Base-by-base conservation (phyloP, 495 filamentous ascomycete genomes). In the Durotheca rogersii region DNA sequence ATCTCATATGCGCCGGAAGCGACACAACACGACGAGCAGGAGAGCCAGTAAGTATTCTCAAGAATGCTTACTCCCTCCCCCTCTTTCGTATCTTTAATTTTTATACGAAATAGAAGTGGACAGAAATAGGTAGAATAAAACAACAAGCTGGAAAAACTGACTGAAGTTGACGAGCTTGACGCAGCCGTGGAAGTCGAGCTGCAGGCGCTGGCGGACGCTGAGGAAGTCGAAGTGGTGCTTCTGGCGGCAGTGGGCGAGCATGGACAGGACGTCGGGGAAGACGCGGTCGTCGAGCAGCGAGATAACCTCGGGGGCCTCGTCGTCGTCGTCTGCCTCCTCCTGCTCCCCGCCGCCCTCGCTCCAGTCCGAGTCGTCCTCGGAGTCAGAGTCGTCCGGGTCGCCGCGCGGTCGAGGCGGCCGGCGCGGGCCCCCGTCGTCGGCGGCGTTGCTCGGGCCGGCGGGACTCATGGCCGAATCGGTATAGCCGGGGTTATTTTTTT, bases 161-260 rank as follows among this genome's bases (percentile, higher is more conserved):
- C 73, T 79, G 52, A 85, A 93, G 66, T 96, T 97, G 57, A 96
- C 81, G 9, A 96, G 71, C 67, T 89, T 94, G 49, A 96, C 83
- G 40, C 75, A 84, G 6, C 78, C 86, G 50, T 93, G 80, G 61
- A 95, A 95, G 52, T 96, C 90, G 35, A 96, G 72, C 25, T 70
- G 76, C 41, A 94, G 67, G 14, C 77, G 67, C 56, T 82, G 84
- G 41, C 80, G 75, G 10, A 85, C 72, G 36, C 70, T 77, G 21
- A 85, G 58, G 43, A 95, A 80, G 62, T 96, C 89, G 55, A 96
- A 86, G 17, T 74, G 71, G 65, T 90, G 75, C 55, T 80, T 82
- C 20, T 81, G 74, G 54, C 82, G 86, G 78, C 81, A 87, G 62
- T 93, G 79, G 33, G 76, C 72, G 44, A 95, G 68, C 82, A 95